phyloP scores from a whole-genome alignment of 2,329 filamentous ascomycete species.

The Trichoderma sp. region DNA sequence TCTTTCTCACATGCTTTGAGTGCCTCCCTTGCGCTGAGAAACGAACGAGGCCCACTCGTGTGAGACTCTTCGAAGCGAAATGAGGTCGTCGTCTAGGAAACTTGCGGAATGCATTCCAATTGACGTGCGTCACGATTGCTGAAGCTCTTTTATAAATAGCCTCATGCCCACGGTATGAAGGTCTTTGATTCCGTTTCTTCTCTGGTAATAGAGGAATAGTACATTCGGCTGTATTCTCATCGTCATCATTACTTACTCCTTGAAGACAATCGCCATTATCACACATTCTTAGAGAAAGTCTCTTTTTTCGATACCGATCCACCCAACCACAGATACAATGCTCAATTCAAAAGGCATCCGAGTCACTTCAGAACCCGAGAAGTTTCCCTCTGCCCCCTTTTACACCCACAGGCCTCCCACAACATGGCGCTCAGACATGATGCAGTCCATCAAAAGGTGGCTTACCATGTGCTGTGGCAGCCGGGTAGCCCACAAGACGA shows the following conservation, averaged over 20 bases:
- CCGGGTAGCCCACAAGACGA: slow-evolving; percentile 8
- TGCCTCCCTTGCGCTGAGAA: slow-evolving; percentile 18
- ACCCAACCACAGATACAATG: not conserved
- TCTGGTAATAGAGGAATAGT: not conserved
- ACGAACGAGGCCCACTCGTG: not conserved
- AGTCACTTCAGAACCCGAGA: not conserved
- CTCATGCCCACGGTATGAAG: not conserved
- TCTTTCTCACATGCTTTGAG: slow-evolving; percentile 14
- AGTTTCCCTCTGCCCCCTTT: not conserved
- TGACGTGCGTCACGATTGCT: not conserved
- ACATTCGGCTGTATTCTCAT: not conserved
- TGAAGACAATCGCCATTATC: not conserved
- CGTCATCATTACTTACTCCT: not conserved
- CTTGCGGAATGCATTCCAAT: slow-evolving; percentile 8
- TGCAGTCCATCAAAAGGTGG: slow-evolving; percentile 26
- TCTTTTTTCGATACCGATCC: not conserved
- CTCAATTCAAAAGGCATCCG: slow-evolving; percentile 16
- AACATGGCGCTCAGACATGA: slow-evolving; percentile 12
- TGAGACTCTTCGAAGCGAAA: slow-evolving; percentile 25
- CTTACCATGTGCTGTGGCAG: slow-evolving; percentile 30
- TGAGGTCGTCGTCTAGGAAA: slow-evolving; percentile 18
- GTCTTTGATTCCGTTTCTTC: not conserved
- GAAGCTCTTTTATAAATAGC: not conserved
- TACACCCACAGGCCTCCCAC: slow-evolving; percentile 1
- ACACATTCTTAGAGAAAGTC: not conserved